A percentile compares a stretch with the other conserved stretches of the same genome.
These are phyloP conservation scores for Penicillium nucicola DNA, from an alignment of 495 filamentous ascomycete genomes.

Conservation along the genomic window DNA sequence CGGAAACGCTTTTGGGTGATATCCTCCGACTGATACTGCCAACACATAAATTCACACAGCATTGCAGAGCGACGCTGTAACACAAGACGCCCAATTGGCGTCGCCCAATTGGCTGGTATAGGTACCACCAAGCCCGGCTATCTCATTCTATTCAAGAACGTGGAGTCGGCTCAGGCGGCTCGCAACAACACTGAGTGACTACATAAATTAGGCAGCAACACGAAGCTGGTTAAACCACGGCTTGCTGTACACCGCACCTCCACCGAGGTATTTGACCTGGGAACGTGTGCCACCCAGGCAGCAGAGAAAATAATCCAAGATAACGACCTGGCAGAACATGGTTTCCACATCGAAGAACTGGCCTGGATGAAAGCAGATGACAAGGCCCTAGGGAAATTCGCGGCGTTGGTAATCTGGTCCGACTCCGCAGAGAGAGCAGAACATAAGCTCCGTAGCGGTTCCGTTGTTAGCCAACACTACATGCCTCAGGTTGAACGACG, in stretches of 20 bases:
- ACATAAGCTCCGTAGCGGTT: slow-evolving; percentile 14
- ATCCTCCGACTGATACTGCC: slow-evolving; percentile 14
- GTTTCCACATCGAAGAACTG: slow-evolving; percentile 21
- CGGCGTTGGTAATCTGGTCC: slow-evolving; percentile 20
- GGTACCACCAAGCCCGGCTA: slow-evolving; percentile 21
- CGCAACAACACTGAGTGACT: slow-evolving; percentile 5
- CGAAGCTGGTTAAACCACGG: slow-evolving; percentile 17
- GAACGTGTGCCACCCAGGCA: slow-evolving; percentile 1
- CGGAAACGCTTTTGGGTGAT: slow-evolving; percentile 14
- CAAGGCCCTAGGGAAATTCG: slow-evolving; percentile 14
- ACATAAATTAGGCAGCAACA: slow-evolving; percentile 16
- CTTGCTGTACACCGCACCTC: slow-evolving; percentile 20
- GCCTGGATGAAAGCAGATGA: slow-evolving; percentile 22
- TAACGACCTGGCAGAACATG: slow-evolving; percentile 15
- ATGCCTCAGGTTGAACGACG: slow-evolving; percentile 15
- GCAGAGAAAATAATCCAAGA: slow-evolving; percentile 22
- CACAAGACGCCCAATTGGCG: slow-evolving; percentile 15
- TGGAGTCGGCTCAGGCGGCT: slow-evolving; percentile 14
- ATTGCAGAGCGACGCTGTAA: slow-evolving; percentile 10
- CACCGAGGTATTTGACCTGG: slow-evolving; percentile 19
- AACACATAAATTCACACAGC: slow-evolving; percentile 14
- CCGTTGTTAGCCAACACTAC: slow-evolving; percentile 16
- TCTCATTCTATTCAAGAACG: slow-evolving; percentile 19
- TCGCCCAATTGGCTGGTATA: slow-evolving; percentile 11
- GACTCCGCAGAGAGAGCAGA: slow-evolving; percentile 21